A percentile compares a stretch with the other conserved stretches of the same genome.
These are phyloP conservation scores for Neofusicoccum sp. DNA, from an alignment of 2,329 filamentous ascomycete species.

Conservation along the genomic window DNA sequence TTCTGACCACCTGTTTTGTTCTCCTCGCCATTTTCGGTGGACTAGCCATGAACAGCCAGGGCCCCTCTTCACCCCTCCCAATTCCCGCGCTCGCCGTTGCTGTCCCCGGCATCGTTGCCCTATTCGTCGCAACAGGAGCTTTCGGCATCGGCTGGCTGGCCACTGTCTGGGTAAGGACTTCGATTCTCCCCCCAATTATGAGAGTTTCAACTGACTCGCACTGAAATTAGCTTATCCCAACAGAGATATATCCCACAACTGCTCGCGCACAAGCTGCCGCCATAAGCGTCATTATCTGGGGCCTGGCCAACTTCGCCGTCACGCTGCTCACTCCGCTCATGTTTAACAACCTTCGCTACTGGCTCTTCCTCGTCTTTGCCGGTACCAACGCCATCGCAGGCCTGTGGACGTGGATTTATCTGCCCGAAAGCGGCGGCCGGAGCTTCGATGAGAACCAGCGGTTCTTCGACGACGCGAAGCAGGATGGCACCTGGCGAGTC, in stretches of 20 bases:
- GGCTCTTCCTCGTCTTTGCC: conserved; percentile 57
- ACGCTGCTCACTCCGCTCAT: conserved; percentile 58
- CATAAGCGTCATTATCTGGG: conserved; percentile 56
- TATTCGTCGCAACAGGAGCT: conserved; percentile 59
- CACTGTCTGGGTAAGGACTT: conserved; percentile 49
- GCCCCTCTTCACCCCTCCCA: conserved; percentile 25
- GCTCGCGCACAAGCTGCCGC: conserved; percentile 56
- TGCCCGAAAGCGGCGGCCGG: conserved; percentile 57
- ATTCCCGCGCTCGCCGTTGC: conserved; percentile 45
- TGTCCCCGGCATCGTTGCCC: conserved; percentile 51
- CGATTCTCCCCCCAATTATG: conserved; percentile 27
- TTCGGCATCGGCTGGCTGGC: conserved; percentile 62
- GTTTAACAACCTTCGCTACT: conserved; percentile 60
- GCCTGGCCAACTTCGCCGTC: conserved; percentile 57
- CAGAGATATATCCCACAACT: conserved; percentile 57
- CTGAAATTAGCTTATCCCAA: conserved; percentile 45
- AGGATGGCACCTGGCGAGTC: conserved; percentile 55
- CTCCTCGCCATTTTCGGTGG: conserved; percentile 53
- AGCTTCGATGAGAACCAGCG: conserved; percentile 61
- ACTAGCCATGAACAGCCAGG: conserved; percentile 42
- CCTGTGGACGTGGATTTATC: conserved; percentile 52
- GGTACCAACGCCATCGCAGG: conserved; percentile 56
- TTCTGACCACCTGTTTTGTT: conserved; percentile 50
- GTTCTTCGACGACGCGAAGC: conserved; percentile 55
- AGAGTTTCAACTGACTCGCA: neutral